Base-by-base conservation (phyloP, 2,329 filamentous ascomycete genomes). In the Xylariales sp. region DNA sequence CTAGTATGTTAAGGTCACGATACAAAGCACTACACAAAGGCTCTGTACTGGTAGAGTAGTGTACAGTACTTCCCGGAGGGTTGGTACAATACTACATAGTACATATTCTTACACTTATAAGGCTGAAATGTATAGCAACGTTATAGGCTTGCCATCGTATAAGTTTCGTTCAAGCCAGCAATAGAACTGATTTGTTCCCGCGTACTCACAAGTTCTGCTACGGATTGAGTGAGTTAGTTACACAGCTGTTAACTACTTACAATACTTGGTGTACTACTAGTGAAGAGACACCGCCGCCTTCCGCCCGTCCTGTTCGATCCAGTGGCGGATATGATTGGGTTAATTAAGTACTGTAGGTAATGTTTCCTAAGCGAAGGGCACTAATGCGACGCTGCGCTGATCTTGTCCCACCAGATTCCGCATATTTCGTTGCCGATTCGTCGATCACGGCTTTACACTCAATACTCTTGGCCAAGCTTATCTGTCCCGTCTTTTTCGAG, bases 321-420 rank as follows among this genome's bases (percentile, higher is more conserved):
- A 62, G 45, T 39, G 30, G 57, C 28, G 43, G 46, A 16, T 59
- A 54, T 45, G 32, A 34, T 64, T 62, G 62, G 69, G 69, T 45
- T 67, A 70, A 68, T 70, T 68, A 66, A 53, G 36, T 53, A 32
- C 23, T 23, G 23, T 23, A 23, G 4, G 23, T 23, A 10, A 32
- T 28, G 16, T 48, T 48, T 30, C 48, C 16, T 71, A 77, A 77
- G 75, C 75, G 75, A 77, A 67, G 68, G 46, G 61, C 72, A 69
- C 75, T 76, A 76, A 75, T 74, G 75, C 69, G 70, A 70, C 67
- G 66, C 68, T 63, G 69, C 56, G 73, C 69, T 75, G 74, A 76
- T 76, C 74, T 72, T 71, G 70, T 68, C 72, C 71, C 61, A 64
- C 67, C 36, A 55, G 55, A 66, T 60, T 30, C 65, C 71, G 72